Percentiles rank a stretch among this genome's conserved stretches.
phyloP scores from a whole-genome alignment of 129 eudicot species.

The Escallonia herrerae region DNA sequence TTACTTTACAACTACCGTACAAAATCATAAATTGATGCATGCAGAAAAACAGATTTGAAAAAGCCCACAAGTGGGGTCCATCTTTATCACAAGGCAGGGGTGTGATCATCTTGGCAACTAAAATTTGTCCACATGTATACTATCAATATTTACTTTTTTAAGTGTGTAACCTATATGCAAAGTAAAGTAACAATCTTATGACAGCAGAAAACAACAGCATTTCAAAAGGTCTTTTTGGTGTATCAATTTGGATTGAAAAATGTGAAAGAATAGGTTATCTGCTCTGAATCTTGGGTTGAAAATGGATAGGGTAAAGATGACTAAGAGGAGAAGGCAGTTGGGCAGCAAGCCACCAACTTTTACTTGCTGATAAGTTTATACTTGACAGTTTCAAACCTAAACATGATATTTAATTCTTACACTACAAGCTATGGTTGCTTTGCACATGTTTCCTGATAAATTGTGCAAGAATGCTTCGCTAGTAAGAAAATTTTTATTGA shows the following conservation, averaged over 20 bases:
- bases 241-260: background rate
- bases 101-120: constrained; percentile 1
- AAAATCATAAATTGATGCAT: background rate
- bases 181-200: constrained; percentile 2
- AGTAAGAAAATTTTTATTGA: too few relatives aligned
- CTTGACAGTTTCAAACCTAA: too few relatives aligned
- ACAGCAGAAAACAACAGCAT: constrained; percentile 11
- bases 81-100: background rate
- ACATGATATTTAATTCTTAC: too few relatives aligned
- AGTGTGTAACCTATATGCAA: background rate
- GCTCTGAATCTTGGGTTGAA: constrained; percentile 1
- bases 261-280: constrained; percentile 7
- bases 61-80: background rate
- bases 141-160: too few relatives aligned
- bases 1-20: background rate
- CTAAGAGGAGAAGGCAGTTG: constrained; percentile 34
- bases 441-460: too few relatives aligned
- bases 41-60: background rate
- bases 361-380: constrained; percentile 5
- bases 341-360: constrained; percentile 43
- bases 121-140: background rate
- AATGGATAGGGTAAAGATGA: constrained; percentile 27
- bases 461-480: too few relatives aligned
- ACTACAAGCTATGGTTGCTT: too few relatives aligned
- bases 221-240: background rate